These are phyloP conservation scores for Phytophthora cactorum DNA, from an alignment of 352 stramenopile genomes.

Conservation along the genomic window DNA sequence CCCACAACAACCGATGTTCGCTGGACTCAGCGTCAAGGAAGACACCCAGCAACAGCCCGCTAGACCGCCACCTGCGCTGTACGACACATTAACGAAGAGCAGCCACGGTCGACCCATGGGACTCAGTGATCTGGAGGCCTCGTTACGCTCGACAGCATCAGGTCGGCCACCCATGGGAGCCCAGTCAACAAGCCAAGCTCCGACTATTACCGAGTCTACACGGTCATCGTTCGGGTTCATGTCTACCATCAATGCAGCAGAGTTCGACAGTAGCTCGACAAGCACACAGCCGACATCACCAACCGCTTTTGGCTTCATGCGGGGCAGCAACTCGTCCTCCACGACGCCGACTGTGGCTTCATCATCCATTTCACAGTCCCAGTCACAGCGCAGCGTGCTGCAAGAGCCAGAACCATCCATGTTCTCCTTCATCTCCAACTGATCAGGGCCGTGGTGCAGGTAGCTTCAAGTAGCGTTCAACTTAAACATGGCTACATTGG, in stretches of 20 bases:
- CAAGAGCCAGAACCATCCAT: slow-evolving; percentile 47
- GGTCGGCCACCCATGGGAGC: slow-evolving; percentile 9
- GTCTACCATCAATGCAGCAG: slow-evolving; percentile 31
- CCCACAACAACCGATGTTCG: slow-evolving; percentile 46
- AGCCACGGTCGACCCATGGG: slow-evolving; percentile 54
- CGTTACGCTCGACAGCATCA: slow-evolving; percentile 39
- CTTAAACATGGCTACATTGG: not conserved
- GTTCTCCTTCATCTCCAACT: slow-evolving; percentile 72
- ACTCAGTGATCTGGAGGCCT: slow-evolving; percentile 50
- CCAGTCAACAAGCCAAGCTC: not conserved
- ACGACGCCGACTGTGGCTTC: slow-evolving; percentile 38
- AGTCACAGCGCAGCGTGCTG: slow-evolving; percentile 29
- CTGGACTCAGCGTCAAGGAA: slow-evolving; percentile 54
- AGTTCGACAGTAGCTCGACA: slow-evolving; percentile 39
- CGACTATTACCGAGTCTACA: slow-evolving; percentile 26
- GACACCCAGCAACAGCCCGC: slow-evolving; percentile 14
- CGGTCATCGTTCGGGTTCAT: slow-evolving; percentile 66
- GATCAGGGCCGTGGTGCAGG: not conserved
- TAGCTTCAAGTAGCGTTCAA: not conserved
- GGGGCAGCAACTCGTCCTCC: slow-evolving; percentile 37
- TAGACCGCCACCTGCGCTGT: slow-evolving; percentile 30
- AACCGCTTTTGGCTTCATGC: slow-evolving; percentile 68
- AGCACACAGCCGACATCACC: slow-evolving; percentile 52
- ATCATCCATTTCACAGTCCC: slow-evolving; percentile 30
- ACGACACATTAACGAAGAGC: slow-evolving; percentile 44